Evolutionary conservation across 805 yeast genomes (phyloP).

Genomic region (Zygotorulaspora sp.): DNA sequence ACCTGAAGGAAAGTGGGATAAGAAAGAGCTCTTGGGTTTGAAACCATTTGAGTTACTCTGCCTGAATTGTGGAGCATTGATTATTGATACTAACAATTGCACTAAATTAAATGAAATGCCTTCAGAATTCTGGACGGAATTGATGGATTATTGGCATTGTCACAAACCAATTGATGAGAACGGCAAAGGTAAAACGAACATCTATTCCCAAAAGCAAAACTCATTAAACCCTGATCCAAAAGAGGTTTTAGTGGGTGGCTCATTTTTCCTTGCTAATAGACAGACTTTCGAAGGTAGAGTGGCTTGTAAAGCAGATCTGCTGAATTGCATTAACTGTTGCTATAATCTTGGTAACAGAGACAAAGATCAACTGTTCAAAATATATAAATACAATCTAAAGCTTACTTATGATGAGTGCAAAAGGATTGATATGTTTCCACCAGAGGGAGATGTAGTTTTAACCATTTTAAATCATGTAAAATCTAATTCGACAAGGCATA

Average conservation of each 20-base stretch:
- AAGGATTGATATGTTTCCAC: slow-evolving; percentile 11
- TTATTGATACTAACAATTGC: slow-evolving; percentile 17
- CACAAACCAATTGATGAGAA: slow-evolving; percentile 56
- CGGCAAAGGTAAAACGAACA: slow-evolving; percentile 2
- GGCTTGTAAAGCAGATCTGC: not conserved
- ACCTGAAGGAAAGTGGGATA: slow-evolving; percentile 26
- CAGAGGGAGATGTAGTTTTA: slow-evolving; percentile 23
- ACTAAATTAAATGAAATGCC: slow-evolving; percentile 58
- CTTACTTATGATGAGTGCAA: slow-evolving; percentile 6
- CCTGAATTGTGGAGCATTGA: slow-evolving; percentile 10
- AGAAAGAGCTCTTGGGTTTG: slow-evolving; percentile 14
- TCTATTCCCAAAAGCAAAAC: slow-evolving; percentile 16
- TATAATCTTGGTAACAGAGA: slow-evolving; percentile 20
- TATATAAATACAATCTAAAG: slow-evolving; percentile 28
- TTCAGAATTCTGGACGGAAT: slow-evolving; percentile 86
- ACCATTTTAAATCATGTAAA: slow-evolving; percentile 20
- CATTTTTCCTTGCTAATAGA: slow-evolving; percentile 18
- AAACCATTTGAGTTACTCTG: slow-evolving; percentile 17
- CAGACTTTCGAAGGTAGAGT: slow-evolving; percentile 13
- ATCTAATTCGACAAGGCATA: slow-evolving; percentile 25
- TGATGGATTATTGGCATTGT: slow-evolving; percentile 98
- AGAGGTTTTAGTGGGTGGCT: slow-evolving; percentile 29
- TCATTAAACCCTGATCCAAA: slow-evolving; percentile 24
- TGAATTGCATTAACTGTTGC: slow-evolving; percentile 21
- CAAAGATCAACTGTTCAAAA: slow-evolving; percentile 18